Percentiles rank a stretch among this genome's conserved stretches.
phyloP scores from a whole-genome alignment of 2,329 filamentous ascomycete species.

The Aspergillus carbonarius region DNA sequence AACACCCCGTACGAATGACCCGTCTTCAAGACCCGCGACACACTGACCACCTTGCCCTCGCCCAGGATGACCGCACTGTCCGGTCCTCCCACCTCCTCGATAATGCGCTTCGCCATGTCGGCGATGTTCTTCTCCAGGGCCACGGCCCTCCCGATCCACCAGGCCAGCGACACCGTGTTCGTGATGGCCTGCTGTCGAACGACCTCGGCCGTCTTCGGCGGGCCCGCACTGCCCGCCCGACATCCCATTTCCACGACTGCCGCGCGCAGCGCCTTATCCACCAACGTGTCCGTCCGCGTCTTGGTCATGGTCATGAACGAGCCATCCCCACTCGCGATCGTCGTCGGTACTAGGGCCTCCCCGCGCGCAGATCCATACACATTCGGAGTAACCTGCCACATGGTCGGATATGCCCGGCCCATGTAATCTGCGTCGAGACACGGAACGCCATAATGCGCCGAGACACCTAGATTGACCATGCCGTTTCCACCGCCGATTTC shows the following conservation, averaged over 20 bases:
- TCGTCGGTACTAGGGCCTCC: constrained; percentile 43
- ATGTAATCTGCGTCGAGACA: constrained; percentile 49
- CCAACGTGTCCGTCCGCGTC: constrained; percentile 43
- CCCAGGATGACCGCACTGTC: constrained; percentile 20
- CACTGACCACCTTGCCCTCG: constrained; percentile 23
- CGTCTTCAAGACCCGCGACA: constrained; percentile 19
- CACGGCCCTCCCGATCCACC: constrained; percentile 40
- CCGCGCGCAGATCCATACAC: constrained; percentile 34
- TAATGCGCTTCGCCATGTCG: constrained; percentile 17
- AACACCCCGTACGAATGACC: constrained; percentile 40
- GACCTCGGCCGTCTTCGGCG: constrained; percentile 13
- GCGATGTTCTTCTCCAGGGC: constrained; percentile 15
- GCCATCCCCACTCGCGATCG: constrained; percentile 53
- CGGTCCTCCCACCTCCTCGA: constrained; percentile 20
- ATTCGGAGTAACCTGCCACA: constrained; percentile 48
- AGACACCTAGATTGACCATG: constrained; percentile 19
- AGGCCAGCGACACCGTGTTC: constrained; percentile 55
- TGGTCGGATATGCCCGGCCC: constrained; percentile 48
- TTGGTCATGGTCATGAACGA: constrained; percentile 48
- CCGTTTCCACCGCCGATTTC: constrained; percentile 70
- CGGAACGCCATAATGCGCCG: constrained; percentile 42
- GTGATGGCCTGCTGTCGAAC: constrained; percentile 38
- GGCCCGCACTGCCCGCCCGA: constrained; percentile 23
- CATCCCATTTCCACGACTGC: constrained; percentile 59
- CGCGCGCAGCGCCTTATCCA: constrained; percentile 52